phyloP scores from a whole-genome alignment of 176 grass and related monocot species.

The Alopecurus myosuroides region DNA sequence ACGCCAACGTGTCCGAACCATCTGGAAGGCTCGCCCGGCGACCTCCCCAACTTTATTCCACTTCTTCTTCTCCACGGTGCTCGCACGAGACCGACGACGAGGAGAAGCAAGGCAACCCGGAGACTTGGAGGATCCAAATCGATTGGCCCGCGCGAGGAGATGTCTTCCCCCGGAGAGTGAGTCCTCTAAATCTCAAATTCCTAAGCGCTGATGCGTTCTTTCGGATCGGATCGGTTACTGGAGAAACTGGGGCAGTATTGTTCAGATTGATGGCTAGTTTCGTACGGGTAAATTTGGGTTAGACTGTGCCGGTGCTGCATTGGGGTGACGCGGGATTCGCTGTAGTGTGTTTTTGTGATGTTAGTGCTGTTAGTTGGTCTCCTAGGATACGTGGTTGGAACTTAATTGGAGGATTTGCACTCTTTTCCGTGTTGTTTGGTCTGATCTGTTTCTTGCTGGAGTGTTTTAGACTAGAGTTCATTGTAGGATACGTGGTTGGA shows the following conservation, averaged over 20 bases:
- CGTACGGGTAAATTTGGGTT: not conserved
- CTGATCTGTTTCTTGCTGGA: not conserved
- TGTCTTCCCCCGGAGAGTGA: constrained; percentile 79
- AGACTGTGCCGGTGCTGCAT: not conserved
- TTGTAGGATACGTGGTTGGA: not conserved
- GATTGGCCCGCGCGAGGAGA: constrained; percentile 10
- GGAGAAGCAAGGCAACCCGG: not conserved
- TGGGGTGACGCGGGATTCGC: not conserved
- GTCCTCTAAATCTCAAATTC: constrained; percentile 14
- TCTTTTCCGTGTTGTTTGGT: not conserved
- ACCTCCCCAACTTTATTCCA: not conserved
- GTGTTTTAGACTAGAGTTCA: not conserved
- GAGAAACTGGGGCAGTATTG: not conserved
- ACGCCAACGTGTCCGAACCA: not conserved
- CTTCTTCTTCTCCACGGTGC: not conserved
- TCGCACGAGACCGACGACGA: not conserved
- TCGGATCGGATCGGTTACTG: not conserved
- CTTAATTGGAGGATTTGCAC: not conserved
- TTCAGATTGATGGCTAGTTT: not conserved
- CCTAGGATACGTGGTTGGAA: not conserved
- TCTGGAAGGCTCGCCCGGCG: constrained; percentile 27
- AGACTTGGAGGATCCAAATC: not conserved
- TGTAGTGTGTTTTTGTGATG: not conserved
- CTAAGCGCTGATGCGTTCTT: not conserved
- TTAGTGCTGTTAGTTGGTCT: not conserved